These are phyloP conservation scores for Furculomyces boomerangus DNA, from an alignment of 371 early-diverging fungal species.

Conservation along the genomic window DNA sequence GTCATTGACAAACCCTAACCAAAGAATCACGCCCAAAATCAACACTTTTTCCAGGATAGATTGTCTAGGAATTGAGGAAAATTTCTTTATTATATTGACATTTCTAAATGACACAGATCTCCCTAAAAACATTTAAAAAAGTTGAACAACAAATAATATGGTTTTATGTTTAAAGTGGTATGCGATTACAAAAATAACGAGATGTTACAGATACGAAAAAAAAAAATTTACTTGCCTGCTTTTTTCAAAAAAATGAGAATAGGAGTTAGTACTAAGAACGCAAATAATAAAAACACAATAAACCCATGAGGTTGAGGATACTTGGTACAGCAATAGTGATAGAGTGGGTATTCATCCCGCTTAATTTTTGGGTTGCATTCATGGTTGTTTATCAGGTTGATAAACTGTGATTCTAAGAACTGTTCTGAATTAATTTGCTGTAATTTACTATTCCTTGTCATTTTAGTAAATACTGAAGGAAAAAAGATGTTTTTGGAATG, in stretches of 20 bases:
- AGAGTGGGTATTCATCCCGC: constrained; percentile 24
- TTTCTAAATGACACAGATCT: background rate
- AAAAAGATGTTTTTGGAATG: constrained; percentile 10
- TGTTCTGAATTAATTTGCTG: constrained; percentile 32
- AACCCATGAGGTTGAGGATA: constrained; percentile 32
- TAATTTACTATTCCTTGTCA: constrained; percentile 19
- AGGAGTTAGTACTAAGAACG: constrained; percentile 28
- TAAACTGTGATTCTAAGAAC: constrained; percentile 26
- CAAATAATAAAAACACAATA: constrained; percentile 20
- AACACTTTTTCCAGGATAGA: constrained; percentile 24
- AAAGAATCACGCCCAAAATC: constrained; percentile 29
- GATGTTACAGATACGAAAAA: background rate
- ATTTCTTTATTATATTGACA: constrained; percentile 5
- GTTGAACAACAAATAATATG: background rate
- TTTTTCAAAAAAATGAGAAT: constrained; percentile 17
- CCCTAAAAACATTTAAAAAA: background rate
- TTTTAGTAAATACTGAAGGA: constrained; percentile 30
- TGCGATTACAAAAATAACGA: background rate
- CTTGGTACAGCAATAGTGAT: constrained; percentile 38
- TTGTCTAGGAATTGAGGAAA: constrained; percentile 11
- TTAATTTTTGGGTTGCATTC: constrained; percentile 33
- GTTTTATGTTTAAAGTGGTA: background rate
- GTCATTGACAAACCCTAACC: constrained; percentile 43
- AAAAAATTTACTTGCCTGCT: background rate
- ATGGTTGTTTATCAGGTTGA: constrained; percentile 40